These are phyloP conservation scores for Globisporangium perplexum DNA, from an alignment of 352 stramenopile genomes.

Conservation along the genomic window DNA sequence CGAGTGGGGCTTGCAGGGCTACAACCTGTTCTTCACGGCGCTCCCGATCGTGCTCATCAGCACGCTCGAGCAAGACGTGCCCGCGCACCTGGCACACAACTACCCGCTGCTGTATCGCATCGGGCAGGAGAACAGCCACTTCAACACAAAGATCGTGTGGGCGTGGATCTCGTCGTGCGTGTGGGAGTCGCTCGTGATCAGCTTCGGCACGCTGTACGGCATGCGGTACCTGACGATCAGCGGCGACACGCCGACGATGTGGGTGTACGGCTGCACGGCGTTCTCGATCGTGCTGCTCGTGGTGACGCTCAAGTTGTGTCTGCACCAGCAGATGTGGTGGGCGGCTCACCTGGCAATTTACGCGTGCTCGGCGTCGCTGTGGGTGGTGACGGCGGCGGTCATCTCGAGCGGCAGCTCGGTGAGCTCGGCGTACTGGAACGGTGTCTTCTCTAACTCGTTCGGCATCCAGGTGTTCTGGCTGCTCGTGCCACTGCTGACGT, in stretches of 20 bases:
- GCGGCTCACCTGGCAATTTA: conserved; percentile 67
- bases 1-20: conserved; percentile 82
- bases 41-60: conserved; percentile 80
- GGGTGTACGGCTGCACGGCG: conserved; percentile 90
- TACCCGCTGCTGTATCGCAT: conserved; percentile 83
- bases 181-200: conserved; percentile 83
- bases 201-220: conserved; percentile 76
- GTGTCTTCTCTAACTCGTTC: conserved; percentile 73
- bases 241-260: conserved; percentile 90
- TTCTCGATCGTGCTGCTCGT: conserved; percentile 94
- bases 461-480: conserved; percentile 69
- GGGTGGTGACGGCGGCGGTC: conserved; percentile 63
- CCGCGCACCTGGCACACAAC: conserved; percentile 52
- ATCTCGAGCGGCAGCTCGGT: conserved; percentile 71
- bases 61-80: conserved; percentile 84
- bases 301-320: conserved; percentile 93
- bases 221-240: conserved; percentile 73
- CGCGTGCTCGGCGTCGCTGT: conserved; percentile 56
- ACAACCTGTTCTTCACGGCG: conserved; percentile 87
- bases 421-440: conserved; percentile 81
- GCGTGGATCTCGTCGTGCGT: conserved; percentile 77
- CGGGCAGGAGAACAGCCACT: conserved; percentile 76
- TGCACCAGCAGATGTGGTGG: conserved; percentile 86
- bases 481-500: conserved; percentile 61
- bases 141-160: conserved; percentile 84